Base-by-base conservation (phyloP, 257 asterid species). In the Ajuga chamaepitys region DNA sequence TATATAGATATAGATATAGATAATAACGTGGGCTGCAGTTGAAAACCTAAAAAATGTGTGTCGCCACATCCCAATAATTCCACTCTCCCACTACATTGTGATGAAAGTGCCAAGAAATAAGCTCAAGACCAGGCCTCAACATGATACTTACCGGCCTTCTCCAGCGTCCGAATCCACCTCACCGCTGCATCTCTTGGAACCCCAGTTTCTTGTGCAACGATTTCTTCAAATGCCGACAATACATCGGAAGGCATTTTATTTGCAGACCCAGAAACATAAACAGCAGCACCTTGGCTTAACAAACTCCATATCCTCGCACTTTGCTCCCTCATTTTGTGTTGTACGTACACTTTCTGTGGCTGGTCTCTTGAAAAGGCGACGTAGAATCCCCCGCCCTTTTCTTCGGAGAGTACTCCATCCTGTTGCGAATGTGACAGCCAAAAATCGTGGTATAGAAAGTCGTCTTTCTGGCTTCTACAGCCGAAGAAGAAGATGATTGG, bases 351-450 rank as follows among this genome's bases (percentile, higher is more conserved):
- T 77, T 93, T 93, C 67, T 79, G 75, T 14, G 88, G 89, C 66
- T 83, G 95, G 70, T 86, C 85, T 71, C 99, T 89, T n/a, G 97
- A 93, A 79, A 93, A 93, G 20, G 99, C 92, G 7, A 75, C 91
- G 16, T 72, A 77, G 79, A 89, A 88, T 48, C 99, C 99, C 17
- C 99, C 97, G 37, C 99, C 95, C 28, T 83, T 80, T 9, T 72
- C 88, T 78, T 86, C 95, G 9, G 95, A 90, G 28, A 94, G 88
- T n/a, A 90, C 88, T 18, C 95, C 92, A 0, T 79, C 75, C 2
- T 73, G 70, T 66, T 81, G 80, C 21, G 85, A 67, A 74, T 87
- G 95, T 11, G 86, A 74, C 67, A 73, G 38, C 99, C 99, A 94
- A 57, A 94, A 94, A 62, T 89, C 95, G 50, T 59, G 74, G 80